phyloP scores from a whole-genome alignment of 139 green algal species.

The Chlorella sp. region DNA sequence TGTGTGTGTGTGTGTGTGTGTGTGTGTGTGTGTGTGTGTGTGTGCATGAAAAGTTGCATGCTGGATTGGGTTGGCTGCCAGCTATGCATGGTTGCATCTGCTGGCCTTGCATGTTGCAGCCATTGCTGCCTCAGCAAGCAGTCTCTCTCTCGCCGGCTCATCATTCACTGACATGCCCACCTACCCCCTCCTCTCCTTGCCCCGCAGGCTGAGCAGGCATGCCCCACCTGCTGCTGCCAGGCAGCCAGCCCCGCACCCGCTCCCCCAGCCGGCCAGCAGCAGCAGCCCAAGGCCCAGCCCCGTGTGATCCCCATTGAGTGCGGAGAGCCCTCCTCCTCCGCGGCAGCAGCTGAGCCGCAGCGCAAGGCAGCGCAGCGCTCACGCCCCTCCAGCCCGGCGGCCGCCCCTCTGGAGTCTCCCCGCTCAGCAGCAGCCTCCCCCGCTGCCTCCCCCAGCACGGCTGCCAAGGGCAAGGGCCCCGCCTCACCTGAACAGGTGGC shows the following conservation, averaged over 20 bases:
- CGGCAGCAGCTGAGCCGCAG: neutral
- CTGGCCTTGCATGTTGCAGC: neutral
- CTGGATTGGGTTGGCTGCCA: neutral
- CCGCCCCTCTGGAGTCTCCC: neutral
- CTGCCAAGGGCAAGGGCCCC: conserved; percentile 21
- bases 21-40: neutral
- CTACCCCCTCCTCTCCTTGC: neutral
- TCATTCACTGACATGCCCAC: neutral
- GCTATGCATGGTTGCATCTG: neutral
- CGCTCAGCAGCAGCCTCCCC: neutral
- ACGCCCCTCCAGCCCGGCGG: neutral
- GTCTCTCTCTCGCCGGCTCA: no score
- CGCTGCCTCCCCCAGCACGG: neutral
- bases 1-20: neutral
- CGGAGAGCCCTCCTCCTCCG: neutral
- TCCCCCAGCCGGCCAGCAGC: neutral
- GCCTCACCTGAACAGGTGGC: conserved; percentile 8
- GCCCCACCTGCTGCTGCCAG: neutral
- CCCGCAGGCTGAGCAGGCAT: neutral
- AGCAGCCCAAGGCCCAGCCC: neutral
- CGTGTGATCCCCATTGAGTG: conserved; percentile 4
- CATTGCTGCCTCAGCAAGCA: no score
- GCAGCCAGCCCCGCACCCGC: neutral
- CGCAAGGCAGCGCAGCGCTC: neutral
- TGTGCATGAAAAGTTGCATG: neutral